Evolutionary conservation across 2,329 filamentous ascomycete genomes (phyloP), one percentile per base, ranked within the genome.

Genomic region (Fusarium mundagurra): DNA sequence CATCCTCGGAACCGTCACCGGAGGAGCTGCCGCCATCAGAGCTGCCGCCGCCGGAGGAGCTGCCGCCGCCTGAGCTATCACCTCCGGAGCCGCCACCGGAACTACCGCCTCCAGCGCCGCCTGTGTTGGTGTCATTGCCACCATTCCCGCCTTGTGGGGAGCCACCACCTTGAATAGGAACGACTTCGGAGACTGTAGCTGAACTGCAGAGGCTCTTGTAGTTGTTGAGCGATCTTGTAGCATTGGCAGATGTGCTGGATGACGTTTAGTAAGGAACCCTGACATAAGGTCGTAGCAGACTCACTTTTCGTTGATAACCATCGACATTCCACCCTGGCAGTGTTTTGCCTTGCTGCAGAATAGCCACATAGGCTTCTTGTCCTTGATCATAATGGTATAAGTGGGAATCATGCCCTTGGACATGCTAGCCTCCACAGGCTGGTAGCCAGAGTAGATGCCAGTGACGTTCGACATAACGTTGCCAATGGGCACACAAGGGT

Each of bases 281-380:
- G 12, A 16, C 4, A n/a, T 10, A 29, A 36, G 14, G 27, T 14
- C 38, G 16, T 12, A 27, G 16, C 6, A 20, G 27, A 83, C 91
- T 83, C 83, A 93, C 91, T 92, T 87, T 84, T 90, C 90, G 83
- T 95, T 95, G 80, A 95, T 91, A 38, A 93, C 92, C 85, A 93
- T 92, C 65, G 88, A 87, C 92, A 95, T 95, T 71, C 92, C 92
- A 54, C 81, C 84, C 82, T 94, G 89, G 83, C 93, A 96, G 84
- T 96, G 94, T 79, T 87, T 89, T 51, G 81, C 90, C 82, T 94
- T 92, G 36, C 90, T 91, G 84, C 93, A 96, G 87, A 92, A 96
- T 74, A 93, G 84, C 93, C 94, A 96, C 74, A 95, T 86, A 36
- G 94, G 93, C 63, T 88, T 92, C 50, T 87, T 89, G 82, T 90